Evolutionary conservation across 306 rosid species (phyloP), one percentile per base, ranked within the genome.

Genomic region (Luffa aegyptiaca): DNA sequence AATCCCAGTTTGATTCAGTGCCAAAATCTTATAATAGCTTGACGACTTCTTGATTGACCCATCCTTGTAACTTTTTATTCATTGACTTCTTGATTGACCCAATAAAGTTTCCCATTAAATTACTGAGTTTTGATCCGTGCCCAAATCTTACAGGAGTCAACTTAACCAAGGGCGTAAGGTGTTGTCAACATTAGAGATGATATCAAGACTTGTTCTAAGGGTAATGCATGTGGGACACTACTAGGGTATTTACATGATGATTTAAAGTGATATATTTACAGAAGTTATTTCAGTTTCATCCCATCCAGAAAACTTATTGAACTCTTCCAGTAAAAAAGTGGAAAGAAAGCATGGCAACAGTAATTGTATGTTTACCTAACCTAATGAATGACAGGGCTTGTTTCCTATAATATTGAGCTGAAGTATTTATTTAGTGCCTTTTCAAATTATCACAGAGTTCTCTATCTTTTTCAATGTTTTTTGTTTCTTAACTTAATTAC

Each of bases 151-250:
- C 80, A 95, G 98, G 92, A 87, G 90, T 82, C 93, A 95, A 83
- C 93, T 95, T 84, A 87, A 88, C 76, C 96, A 95, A 48, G 98
- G 97, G 81, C 89, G 89, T 86, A 95, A 89, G 91, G 91, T 91
- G 81, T 75, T 95, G 82, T 81, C 62, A 57, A 92, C 92, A 14
- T 59, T 95, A 68, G 98, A 92, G 80, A 91, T 95, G 88, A 85
- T 95, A 83, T 90, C 90, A 31, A 95, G 90, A 73, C 92, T 92
- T 82, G 89, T 90, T 80, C 87, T 83, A 42, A 84, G 92, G 97
- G 98, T 95, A 95, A 66, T 66, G 74, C 64, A 52, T 17, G 16
- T 86, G 74, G 56, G 44, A 46, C 3, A 16, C 44, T 73, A 8
- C 61, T 73, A 73, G 5, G 5, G 12, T 73, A 48, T 73, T 31